These are phyloP conservation scores for Diplodia seriata DNA, from an alignment of 2,329 filamentous ascomycete genomes.

Conservation along the genomic window DNA sequence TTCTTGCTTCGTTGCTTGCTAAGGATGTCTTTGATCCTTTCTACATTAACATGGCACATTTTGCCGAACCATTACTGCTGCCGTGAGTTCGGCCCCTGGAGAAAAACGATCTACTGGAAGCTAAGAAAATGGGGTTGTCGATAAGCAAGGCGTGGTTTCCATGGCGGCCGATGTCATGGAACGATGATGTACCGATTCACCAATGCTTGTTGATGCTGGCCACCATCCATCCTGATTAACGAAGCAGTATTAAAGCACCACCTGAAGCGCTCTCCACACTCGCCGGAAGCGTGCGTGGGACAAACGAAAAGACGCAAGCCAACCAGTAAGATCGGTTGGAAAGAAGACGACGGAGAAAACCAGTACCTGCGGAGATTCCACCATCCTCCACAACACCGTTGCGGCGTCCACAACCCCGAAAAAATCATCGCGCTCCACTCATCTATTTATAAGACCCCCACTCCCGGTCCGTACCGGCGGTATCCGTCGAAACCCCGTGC, in stretches of 20 bases:
- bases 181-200: background rate
- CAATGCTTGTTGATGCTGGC: background rate
- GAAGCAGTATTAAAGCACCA: background rate
- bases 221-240: background rate
- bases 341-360: too few relatives aligned
- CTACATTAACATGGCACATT: too few relatives aligned
- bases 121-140: too few relatives aligned
- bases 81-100: too few relatives aligned
- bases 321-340: too few relatives aligned
- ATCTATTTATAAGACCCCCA: background rate
- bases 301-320: too few relatives aligned
- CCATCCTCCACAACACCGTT: background rate
- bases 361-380: too few relatives aligned
- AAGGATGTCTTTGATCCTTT: too few relatives aligned
- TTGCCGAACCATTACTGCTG: too few relatives aligned
- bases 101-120: too few relatives aligned
- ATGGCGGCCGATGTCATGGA: background rate
- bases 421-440: background rate
- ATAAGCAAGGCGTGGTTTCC: background rate
- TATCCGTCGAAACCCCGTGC: too few relatives aligned
- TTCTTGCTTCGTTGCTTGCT: background rate
- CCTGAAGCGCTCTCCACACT: background rate
- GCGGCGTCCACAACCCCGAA: background rate
- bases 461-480: background rate
- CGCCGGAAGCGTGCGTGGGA: background rate